Conservation (phyloP, 176 grass and related monocot species). For the Zizania latifolia region DNA sequence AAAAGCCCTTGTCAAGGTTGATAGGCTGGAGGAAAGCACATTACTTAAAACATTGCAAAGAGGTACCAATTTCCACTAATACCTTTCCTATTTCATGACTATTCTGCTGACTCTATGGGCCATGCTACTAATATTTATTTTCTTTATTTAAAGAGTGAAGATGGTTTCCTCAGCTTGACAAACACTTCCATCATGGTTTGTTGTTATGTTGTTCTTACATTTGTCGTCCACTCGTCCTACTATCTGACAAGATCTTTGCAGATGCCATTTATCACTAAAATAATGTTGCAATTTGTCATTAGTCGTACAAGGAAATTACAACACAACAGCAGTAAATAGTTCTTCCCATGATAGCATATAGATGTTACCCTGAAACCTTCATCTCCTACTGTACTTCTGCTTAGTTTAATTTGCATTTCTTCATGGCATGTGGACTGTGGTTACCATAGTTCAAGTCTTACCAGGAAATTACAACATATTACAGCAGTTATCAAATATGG, state of each 20-base stretch:
- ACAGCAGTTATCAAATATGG: not conserved
- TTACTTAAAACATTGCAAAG: conserved; percentile 90
- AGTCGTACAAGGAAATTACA: not conserved
- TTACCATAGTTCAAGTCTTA: too few relatives aligned
- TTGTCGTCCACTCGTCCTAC: not conserved
- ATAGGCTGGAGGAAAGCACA: conserved; percentile 83
- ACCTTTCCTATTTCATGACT: conserved; percentile 3
- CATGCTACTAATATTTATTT: not conserved
- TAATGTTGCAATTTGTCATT: conserved; percentile 1
- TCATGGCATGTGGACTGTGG: not conserved
- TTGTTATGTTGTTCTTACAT: not conserved
- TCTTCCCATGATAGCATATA: not conserved
- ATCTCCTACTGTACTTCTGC: not conserved
- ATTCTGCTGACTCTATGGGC: conserved; percentile 3
- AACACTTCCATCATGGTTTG: not conserved
- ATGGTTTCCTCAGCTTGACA: not conserved
- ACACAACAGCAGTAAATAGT: not conserved
- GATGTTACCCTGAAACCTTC: not conserved
- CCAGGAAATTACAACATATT: not conserved
- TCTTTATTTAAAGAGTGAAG: not conserved
- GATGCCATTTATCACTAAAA: not conserved
- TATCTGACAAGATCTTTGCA: not conserved
- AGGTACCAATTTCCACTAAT: conserved; percentile 36
- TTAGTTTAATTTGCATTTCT: not conserved
- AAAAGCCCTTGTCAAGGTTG: conserved; percentile 90